Base-by-base conservation (phyloP, 805 yeast genomes). In the Wickerhamiella sorbophila region DNA sequence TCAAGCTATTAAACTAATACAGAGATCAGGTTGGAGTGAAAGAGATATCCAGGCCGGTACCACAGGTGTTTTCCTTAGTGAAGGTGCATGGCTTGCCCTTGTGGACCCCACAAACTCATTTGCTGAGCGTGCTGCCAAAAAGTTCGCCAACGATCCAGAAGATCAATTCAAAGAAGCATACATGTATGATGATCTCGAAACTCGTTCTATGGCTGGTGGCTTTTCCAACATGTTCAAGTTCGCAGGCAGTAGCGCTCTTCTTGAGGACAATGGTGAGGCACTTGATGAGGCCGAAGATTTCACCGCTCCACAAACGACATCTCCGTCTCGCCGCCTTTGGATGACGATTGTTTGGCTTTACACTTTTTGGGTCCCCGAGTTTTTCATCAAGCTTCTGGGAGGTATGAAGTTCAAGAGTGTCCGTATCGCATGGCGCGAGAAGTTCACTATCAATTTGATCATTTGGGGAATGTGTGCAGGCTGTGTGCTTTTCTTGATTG, bases 371-470 rank as follows among this genome's bases (percentile, higher is more conserved):
- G 47, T 61, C n/a, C 69, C 69, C 4, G 65, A 65, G 9, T 38
- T 44, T 4, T 48, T 58, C 33, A 55, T 64, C 43, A 44, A 45
- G 42, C 33, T 36, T 12, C n/a, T 60, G 18, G 63, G 64, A 2
- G 37, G 52, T 12, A 57, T 62, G 49, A 51, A 54, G 3, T 48
- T 63, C 33, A 54, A 55, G 33, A 63, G 63, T 43, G 53, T 63
- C 5, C 61, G 66, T 15, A 44, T 59, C 8, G 69, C 69, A 1
- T 64, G 69, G 69, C 50, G 67, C 17, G 69, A 64, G 40, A 64
- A 64, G 49, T 45, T 64, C 18, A 65, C 69, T 6, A 65, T 64
- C 50, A 64, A 64, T 39, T 14, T 64, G 47, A 53, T 64, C 44
- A 64, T 64, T 29, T 64, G 68, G 68, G 49, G 61, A 9, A 44